These are phyloP conservation scores for Xylariaceae sp. DNA, from an alignment of 2,329 filamentous ascomycete species.

Conservation along the genomic window DNA sequence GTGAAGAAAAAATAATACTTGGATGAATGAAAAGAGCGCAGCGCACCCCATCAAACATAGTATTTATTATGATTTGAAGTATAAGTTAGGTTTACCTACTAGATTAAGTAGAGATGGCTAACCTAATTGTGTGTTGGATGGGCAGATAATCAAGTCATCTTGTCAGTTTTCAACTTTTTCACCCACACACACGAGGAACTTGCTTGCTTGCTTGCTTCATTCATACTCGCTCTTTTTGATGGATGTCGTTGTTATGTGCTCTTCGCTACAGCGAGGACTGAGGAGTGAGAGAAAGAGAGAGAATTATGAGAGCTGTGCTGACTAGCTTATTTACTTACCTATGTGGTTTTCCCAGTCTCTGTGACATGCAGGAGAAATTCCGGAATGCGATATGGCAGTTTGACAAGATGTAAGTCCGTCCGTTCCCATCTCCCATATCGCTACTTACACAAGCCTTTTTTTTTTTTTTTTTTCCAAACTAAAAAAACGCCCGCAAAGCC, in stretches of 20 bases:
- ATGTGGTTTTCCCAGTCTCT: constrained; percentile 55
- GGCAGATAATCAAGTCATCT: neutral
- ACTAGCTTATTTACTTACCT: neutral
- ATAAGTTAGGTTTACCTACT: neutral
- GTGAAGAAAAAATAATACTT: no score
- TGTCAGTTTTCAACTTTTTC: neutral
- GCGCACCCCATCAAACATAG: no score
- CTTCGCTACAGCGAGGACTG: neutral
- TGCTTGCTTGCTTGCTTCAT: no score
- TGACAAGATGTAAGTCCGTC: constrained; percentile 60
- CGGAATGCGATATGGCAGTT: constrained; percentile 77
- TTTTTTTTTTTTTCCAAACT: neutral
- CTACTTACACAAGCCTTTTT: neutral
- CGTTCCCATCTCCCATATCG: neutral
- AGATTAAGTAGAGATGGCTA: neutral
- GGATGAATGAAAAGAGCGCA: no score
- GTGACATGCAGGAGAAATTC: constrained; percentile 94
- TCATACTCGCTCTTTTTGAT: no score
- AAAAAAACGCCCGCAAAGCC: constrained; percentile 35
- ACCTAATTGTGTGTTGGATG: neutral
- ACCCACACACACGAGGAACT: no score
- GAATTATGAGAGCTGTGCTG: no score
- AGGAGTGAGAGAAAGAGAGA: neutral
- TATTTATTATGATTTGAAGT: neutral
- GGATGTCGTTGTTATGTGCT: no score